Percentiles rank a stretch among this genome's conserved stretches.
Evolutionary conservation across 768 basidiomycete genomes (phyloP).

Genomic region (Clitopilus passeckerianus): DNA sequence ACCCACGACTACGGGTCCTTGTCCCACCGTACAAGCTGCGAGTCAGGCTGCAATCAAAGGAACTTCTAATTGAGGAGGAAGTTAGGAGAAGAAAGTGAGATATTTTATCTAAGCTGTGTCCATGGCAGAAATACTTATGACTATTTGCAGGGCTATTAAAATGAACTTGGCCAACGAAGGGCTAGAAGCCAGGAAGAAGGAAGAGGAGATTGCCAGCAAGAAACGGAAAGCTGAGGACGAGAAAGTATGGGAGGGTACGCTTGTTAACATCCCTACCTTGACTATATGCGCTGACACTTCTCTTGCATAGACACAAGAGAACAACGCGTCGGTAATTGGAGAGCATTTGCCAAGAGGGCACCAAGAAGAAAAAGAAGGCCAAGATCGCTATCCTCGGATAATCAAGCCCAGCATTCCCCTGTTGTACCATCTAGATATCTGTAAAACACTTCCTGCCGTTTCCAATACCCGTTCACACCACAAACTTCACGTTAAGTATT

Average conservation of each 20-base stretch:
- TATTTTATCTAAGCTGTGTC: background rate
- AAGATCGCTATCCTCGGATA: conserved; percentile 66
- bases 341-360: conserved; percentile 52
- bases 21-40: conserved; percentile 63
- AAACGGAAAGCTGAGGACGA: conserved; percentile 91
- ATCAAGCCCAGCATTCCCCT: conserved; percentile 13
- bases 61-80: conserved; percentile 88
- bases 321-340: conserved; percentile 81
- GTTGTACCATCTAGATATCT: conserved; percentile 14
- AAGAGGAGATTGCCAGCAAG: conserved; percentile 70
- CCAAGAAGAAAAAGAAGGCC: conserved; percentile 82
- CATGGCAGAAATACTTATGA: conserved; percentile 2
- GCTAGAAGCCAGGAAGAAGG: conserved; percentile 88
- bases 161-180: conserved; percentile 92
- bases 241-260: conserved; percentile 81
- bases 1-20: conserved; percentile 50
- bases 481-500: background rate
- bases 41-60: conserved; percentile 70
- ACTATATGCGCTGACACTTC: background rate
- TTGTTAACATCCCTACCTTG: background rate
- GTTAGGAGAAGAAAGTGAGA: conserved; percentile 77
- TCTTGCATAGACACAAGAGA: conserved; percentile 58
- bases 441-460: conserved; percentile 8
- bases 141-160: conserved; percentile 66
- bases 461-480: background rate